A percentile compares a stretch with the other conserved stretches of the same genome.
phyloP scores from a whole-genome alignment of 495 filamentous ascomycete species.

The Lasiosphaeria hispida region DNA sequence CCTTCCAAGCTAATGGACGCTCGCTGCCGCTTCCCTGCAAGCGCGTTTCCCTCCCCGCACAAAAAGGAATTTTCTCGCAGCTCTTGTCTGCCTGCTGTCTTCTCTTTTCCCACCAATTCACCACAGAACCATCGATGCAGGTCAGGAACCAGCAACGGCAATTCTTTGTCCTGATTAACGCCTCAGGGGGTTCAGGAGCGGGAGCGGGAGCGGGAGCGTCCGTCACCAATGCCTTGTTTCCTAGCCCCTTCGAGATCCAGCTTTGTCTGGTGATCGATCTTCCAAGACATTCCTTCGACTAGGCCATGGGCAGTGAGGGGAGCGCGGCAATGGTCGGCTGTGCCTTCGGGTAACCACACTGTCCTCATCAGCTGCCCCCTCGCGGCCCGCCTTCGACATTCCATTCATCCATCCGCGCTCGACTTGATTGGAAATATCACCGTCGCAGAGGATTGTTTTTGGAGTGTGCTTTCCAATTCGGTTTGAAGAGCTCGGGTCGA shows the following conservation, averaged over 20 bases:
- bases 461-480: too few species aligned
- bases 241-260: too few species aligned
- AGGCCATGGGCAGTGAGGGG: neutral
- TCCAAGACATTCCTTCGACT: too few species aligned
- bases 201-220: neutral
- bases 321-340: slow-evolving; percentile 40
- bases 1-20: neutral
- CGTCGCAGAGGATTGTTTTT: too few species aligned
- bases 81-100: too few species aligned
- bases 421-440: too few species aligned
- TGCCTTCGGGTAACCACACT: slow-evolving; percentile 14
- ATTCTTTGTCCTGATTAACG: neutral
- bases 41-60: neutral
- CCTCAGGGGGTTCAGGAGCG: neutral
- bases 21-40: neutral
- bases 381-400: neutral
- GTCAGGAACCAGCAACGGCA: neutral
- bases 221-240: neutral
- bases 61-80: neutral
- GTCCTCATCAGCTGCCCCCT: neutral
- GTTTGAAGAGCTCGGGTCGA: too few species aligned
- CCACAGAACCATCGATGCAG: too few species aligned
- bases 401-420: neutral
- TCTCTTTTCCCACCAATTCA: too few species aligned
- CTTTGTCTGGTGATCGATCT: too few species aligned